Evolutionary conservation across 305 asterid genomes (phyloP).

Genomic region (Ilex paraguariensis): DNA sequence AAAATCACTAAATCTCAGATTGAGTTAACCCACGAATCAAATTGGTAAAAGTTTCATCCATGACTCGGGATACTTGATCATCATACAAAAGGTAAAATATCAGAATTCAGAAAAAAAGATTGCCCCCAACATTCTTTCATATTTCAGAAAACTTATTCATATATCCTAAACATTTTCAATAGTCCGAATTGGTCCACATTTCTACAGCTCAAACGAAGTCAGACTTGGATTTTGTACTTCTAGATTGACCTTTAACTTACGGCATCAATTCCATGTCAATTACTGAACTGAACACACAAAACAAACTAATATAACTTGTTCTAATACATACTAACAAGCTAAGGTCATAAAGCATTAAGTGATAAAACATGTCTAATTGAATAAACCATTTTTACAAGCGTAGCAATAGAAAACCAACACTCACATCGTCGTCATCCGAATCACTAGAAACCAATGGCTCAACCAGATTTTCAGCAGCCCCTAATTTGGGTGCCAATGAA

Average conservation of each 20-base stretch:
- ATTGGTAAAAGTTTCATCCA: too few relatives aligned
- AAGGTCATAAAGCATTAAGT: not conserved
- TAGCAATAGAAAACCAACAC: constrained; percentile 22
- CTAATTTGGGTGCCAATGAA: constrained; percentile 30
- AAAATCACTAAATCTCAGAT: too few relatives aligned
- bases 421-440: constrained; percentile 73
- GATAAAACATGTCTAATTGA: not conserved
- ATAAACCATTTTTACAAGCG: not conserved
- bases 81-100: too few relatives aligned
- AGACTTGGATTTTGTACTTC: not conserved
- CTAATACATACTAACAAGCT: not conserved
- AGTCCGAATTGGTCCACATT: not conserved
- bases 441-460: constrained; percentile 63
- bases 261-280: not conserved
- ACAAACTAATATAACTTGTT: too few relatives aligned
- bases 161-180: not conserved
- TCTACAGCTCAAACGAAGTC: not conserved
- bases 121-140: too few relatives aligned
- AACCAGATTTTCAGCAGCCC: constrained; percentile 33
- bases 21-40: too few relatives aligned
- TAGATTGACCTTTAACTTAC: not conserved
- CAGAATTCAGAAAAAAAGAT: too few relatives aligned
- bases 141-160: too few relatives aligned
- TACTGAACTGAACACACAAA: not conserved
- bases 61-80: too few relatives aligned